Evolutionary conservation across 2,329 filamentous ascomycete species (phyloP), one percentile per base, ranked within the genome.

Genomic region (Aciculosporium take): DNA sequence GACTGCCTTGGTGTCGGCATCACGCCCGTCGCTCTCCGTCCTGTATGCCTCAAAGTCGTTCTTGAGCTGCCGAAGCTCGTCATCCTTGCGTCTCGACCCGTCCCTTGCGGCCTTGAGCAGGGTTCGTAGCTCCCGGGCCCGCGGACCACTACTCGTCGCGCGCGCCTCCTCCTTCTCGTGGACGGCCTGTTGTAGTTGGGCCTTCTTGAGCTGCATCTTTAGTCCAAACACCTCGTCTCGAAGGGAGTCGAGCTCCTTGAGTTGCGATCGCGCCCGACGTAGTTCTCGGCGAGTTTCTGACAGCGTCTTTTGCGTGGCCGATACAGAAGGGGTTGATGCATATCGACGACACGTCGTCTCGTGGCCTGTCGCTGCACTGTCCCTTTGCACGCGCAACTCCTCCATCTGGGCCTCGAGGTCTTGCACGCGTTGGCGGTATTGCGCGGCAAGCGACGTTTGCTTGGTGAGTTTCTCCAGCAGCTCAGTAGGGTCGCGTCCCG

Each of bases 371-470:
- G 31, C 49, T 15, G 54, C 56, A 2, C 61, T 57, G 25, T 63
- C 60, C 20, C 57, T 57, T 7, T 59, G 63, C 29, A 49, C 55
- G 44, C 59, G 51, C 17, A 61, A 49, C 2, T 65, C 64, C 44
- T 64, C 69, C 13, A 71, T 59, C 48, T 69, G 57, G 3, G 59
- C 58, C 44, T 77, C 72, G 41, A 81, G 62, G 46, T 79, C 72
- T 45, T 74, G 69, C 7, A 79, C 72, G 41, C 73, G 72, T 23
- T 66, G 64, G 46, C 70, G 69, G 56, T 80, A 79, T 47, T 78
- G 69, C 1, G 67, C 58, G 12, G 71, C 71, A 10, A 78, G 60
- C 2, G 69, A 65, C 2, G 73, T 78, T 53, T 79, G 74, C 42
- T 70, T 68, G 10, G 66, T 65, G 27, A 80, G 62, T 40, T 77